Evolutionary conservation across 768 basidiomycete genomes (phyloP).

Genomic region (Tephrocybe sp.): DNA sequence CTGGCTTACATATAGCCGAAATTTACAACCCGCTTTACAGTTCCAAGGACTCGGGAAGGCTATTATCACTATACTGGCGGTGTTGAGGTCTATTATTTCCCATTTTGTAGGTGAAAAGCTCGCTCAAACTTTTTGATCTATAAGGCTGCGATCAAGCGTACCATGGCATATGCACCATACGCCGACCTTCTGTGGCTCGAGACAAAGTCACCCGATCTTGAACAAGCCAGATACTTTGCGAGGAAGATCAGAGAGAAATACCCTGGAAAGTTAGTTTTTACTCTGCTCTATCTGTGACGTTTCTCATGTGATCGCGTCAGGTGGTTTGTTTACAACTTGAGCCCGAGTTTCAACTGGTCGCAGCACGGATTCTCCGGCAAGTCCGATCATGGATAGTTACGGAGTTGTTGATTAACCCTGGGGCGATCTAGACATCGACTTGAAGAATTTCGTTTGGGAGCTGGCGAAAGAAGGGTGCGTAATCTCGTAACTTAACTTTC

Average conservation of each 20-base stretch:
- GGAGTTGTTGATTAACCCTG: conserved; percentile 3
- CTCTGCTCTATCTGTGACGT: not conserved
- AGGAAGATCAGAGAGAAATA: conserved; percentile 68
- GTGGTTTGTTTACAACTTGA: conserved; percentile 91
- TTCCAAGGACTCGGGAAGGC: conserved; percentile 87
- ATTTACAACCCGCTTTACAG: conserved; percentile 36
- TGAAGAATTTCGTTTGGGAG: conserved; percentile 90
- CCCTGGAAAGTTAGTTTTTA: conserved; percentile 62
- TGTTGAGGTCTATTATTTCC: conserved; percentile 47
- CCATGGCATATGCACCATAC: conserved; percentile 78
- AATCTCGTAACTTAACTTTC: not conserved
- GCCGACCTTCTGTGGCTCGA: conserved; percentile 93
- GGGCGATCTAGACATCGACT: conserved; percentile 55
- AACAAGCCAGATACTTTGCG: conserved; percentile 78
- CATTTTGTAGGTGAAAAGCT: not conserved
- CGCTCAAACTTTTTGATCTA: not conserved
- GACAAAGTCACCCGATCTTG: conserved; percentile 84
- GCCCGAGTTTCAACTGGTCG: conserved; percentile 95
- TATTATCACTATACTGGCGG: conserved; percentile 89
- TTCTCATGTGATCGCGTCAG: conserved; percentile 32
- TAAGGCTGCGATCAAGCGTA: conserved; percentile 78
- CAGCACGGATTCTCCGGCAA: conserved; percentile 73
- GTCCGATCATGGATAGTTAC: conserved; percentile 6
- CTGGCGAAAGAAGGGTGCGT: conserved; percentile 82
- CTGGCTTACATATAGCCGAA: not conserved